A percentile compares a stretch with the other conserved stretches of the same genome.
Conservation (phyloP, 139 green algal species). For the Coelastrella sp. region DNA sequence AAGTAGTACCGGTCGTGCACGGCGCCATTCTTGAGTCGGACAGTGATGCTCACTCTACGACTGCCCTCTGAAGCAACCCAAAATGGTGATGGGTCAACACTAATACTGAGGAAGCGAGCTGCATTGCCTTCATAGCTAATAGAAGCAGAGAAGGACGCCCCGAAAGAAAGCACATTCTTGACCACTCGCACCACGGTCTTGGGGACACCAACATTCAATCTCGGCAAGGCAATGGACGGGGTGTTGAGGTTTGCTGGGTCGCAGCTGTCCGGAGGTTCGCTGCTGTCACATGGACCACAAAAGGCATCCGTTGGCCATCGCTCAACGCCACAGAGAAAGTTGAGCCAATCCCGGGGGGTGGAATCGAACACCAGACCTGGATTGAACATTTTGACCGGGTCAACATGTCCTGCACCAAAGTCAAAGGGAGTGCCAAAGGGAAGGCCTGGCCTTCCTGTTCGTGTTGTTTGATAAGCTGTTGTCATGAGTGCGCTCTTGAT, state of each 20-base stretch:
- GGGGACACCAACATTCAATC: not conserved
- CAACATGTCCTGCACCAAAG: constrained; percentile 9
- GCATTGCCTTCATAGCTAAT: not conserved
- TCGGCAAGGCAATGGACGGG: not conserved
- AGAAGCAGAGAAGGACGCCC: not conserved
- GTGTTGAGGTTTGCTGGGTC: constrained; percentile 11
- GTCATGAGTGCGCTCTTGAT: constrained; percentile 34
- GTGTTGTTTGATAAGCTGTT: constrained; percentile 3
- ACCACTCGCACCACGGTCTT: not conserved
- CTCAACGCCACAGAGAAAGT: constrained; percentile 9
- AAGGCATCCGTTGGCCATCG: not conserved
- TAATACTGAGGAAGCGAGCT: not conserved
- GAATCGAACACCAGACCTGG: constrained; percentile 26
- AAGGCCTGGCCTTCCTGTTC: not conserved
- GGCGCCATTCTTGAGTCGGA: not conserved
- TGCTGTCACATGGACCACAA: too few species aligned
- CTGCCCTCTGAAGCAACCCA: not conserved
- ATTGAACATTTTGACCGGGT: not conserved
- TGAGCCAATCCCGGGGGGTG: not conserved
- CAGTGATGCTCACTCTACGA: not conserved
- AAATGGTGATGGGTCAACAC: not conserved
- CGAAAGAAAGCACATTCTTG: not conserved
- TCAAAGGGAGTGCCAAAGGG: constrained; percentile 13
- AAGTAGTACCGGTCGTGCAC: not conserved
- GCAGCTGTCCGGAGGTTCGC: not conserved